Evolutionary conservation across 2,329 filamentous ascomycete species (phyloP).

Genomic region (Chaetoscypha palmicola): DNA sequence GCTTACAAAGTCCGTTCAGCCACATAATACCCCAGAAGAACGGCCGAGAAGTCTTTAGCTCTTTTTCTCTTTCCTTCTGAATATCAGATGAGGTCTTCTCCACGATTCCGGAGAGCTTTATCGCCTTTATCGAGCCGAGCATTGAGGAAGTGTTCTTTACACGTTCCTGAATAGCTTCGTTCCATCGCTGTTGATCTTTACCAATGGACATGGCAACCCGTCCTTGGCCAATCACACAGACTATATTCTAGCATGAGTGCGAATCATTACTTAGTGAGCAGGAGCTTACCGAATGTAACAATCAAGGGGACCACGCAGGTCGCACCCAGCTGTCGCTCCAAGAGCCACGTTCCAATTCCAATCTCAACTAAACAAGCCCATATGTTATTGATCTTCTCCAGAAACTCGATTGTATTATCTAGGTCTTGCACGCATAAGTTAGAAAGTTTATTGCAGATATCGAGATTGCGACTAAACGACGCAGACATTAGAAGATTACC

Average conservation of each 20-base stretch:
- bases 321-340: slow-evolving; percentile 24
- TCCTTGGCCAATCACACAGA: not conserved
- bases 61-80: not conserved
- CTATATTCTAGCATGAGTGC: not conserved
- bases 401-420: not conserved
- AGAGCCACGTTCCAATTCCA: slow-evolving; percentile 6
- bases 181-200: not conserved
- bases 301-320: not conserved
- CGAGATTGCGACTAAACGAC: not conserved
- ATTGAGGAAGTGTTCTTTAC: not conserved
- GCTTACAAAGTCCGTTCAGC: too few species aligned
- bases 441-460: not conserved
- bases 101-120: not conserved
- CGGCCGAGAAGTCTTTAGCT: not conserved
- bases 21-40: not conserved
- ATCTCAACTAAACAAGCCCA: slow-evolving; percentile 9
- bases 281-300: not conserved
- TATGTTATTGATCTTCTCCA: slow-evolving; percentile 18
- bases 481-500: not conserved
- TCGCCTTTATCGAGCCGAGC: not conserved
- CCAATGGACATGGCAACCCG: not conserved
- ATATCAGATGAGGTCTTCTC: not conserved
- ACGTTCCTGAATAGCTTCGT: not conserved
- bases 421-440: not conserved
- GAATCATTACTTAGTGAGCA: not conserved